A percentile compares a stretch with the other conserved stretches of the same genome.
Evolutionary conservation across 257 asterid species (phyloP).

Genomic region (Salvia hispanica): DNA sequence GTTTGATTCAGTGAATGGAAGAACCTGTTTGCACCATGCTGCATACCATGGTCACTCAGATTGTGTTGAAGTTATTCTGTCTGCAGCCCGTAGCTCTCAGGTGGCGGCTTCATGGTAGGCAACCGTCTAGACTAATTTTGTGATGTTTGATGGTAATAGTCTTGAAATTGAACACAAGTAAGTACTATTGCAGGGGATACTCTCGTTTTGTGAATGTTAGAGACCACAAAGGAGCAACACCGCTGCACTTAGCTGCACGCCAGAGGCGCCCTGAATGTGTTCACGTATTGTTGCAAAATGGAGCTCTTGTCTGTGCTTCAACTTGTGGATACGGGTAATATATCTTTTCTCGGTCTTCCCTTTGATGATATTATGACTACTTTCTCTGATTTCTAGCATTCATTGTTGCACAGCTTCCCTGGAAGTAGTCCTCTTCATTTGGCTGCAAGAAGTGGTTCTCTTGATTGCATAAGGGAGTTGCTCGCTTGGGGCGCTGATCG

Average conservation of each 20-base stretch:
- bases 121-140: conserved; percentile 2
- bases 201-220: conserved; percentile 82
- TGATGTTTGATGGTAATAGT: not conserved
- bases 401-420: conserved; percentile 46
- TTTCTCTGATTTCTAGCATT: conserved; percentile 4
- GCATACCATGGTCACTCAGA: conserved; percentile 87
- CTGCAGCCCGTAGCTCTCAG: conserved; percentile 68
- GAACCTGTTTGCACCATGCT: conserved; percentile 95
- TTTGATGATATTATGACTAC: not conserved
- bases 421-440: conserved; percentile 96
- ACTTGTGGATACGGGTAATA: conserved; percentile 74
- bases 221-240: conserved; percentile 89
- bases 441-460: conserved; percentile 96
- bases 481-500: conserved; percentile 96
- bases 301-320: conserved; percentile 84
- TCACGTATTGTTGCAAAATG: conserved; percentile 63
- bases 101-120: conserved; percentile 79
- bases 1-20: conserved; percentile 79
- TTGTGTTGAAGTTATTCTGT: conserved; percentile 71
- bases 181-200: conserved; percentile 60
- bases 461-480: conserved; percentile 57
- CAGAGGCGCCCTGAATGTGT: conserved; percentile 63
- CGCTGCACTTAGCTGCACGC: conserved; percentile 83
- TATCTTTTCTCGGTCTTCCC: conserved; percentile 8
- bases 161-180: too few species aligned